Percentiles rank a stretch among this genome's conserved stretches.
Conservation (phyloP, 78 protist species). For the Chrysochromulina parva region DNA sequence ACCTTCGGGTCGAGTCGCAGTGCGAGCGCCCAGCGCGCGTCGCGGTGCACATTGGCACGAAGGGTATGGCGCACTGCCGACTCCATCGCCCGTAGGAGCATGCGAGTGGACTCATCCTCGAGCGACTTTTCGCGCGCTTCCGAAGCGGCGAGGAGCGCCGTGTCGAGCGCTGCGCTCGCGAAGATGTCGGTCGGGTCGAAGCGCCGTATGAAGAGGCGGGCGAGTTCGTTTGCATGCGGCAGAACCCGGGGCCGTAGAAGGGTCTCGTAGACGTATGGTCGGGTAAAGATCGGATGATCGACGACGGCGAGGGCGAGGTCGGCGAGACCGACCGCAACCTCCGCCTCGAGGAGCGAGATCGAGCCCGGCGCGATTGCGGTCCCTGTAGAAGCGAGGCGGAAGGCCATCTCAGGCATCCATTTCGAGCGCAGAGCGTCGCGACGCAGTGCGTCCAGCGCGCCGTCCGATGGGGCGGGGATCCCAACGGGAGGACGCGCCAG, state of each 20-base stretch:
- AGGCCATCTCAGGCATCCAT: neutral
- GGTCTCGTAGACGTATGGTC: neutral
- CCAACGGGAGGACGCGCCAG: neutral
- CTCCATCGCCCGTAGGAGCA: neutral
- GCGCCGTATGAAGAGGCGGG: neutral
- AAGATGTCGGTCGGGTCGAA: neutral
- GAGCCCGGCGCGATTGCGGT: neutral
- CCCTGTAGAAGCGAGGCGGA: neutral
- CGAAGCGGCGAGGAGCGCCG: no score
- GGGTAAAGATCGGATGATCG: neutral
- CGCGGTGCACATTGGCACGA: neutral
- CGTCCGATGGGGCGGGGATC: no score
- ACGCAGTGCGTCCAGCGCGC: neutral
- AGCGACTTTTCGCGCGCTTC: neutral
- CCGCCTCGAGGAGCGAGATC: neutral
- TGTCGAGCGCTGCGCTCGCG: neutral
- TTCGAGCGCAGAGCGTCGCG: neutral
- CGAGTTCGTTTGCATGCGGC: neutral
- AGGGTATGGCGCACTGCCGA: neutral
- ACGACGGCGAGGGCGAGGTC: neutral
- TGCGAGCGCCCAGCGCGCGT: neutral
- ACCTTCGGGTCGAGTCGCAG: neutral
- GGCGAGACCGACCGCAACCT: neutral
- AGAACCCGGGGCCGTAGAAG: neutral
- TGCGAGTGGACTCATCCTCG: neutral